Evolutionary conservation across 306 rosid species (phyloP), one percentile per base, ranked within the genome.

Genomic region (Castanea crenata): DNA sequence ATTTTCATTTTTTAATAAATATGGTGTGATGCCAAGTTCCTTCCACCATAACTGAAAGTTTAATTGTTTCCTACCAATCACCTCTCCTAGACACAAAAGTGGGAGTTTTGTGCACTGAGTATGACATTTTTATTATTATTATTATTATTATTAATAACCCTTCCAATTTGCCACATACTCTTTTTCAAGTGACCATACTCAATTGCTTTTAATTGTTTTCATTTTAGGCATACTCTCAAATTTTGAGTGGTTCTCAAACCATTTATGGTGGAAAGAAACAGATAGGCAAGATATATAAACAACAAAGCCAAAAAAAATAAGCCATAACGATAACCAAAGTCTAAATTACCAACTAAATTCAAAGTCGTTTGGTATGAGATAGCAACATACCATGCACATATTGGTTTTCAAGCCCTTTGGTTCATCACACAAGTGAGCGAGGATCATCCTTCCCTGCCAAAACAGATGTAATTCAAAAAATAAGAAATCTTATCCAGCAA

Each of bases 331-430:
- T 34, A 35, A 67, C 70, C 52, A 35, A 34, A 13, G 12, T 71
- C 25, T 19, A 71, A 21, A n/a, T 44, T 49, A 69, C 71, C 64
- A n/a, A 25, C 55, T 44, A 62, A 27, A 61, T 35, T 73, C 38
- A 44, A 34, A 20, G 19, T 55, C 13, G 34, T 11, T 11, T 12
- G 20, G 38, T 51, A 54, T 41, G 11, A 58, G 25, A 81, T 54
- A 72, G 75, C 10, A 65, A 21, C 85, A 79, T 93, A 95, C 99
- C 99, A 93, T 88, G 98, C 98, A 95, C 99, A 95, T 93, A 78
- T 97, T 98, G 76, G 98, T 95, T 92, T 95, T 95, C 88, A 95
- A 78, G 80, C 98, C 99, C 86, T 91, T 95, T 20, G 99, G 98
- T 86, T 95, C 99, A 83, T 95, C 99, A 72, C 99, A 95, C 82